Evolutionary conservation across 2,329 filamentous ascomycete species (phyloP).

Genomic region (Penicillium verrucosum): DNA sequence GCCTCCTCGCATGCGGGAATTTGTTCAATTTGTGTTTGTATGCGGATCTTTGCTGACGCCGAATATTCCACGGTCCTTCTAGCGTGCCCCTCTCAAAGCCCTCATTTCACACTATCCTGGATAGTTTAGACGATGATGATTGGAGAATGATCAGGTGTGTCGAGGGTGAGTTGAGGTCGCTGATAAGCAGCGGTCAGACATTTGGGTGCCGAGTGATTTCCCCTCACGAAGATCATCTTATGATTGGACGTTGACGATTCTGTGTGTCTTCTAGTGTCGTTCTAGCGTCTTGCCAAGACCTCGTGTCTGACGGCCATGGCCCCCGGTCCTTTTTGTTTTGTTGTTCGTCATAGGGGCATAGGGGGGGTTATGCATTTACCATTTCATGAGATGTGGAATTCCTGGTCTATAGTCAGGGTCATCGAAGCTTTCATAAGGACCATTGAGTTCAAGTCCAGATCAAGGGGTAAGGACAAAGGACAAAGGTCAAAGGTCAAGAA

Average conservation of each 20-base stretch:
- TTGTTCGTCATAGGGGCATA: not conserved
- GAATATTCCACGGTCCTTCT: constrained; percentile 25
- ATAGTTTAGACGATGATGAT: not conserved
- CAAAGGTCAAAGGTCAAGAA: not conserved
- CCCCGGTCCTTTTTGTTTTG: no score
- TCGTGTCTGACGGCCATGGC: not conserved
- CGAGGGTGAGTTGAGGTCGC: not conserved
- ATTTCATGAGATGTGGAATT: not conserved
- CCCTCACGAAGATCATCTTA: constrained; percentile 1
- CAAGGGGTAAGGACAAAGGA: no score
- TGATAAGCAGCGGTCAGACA: constrained; percentile 21
- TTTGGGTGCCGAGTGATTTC: constrained; percentile 3
- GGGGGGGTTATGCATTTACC: not conserved
- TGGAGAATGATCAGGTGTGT: not conserved
- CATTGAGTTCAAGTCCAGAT: not conserved
- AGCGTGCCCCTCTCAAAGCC: constrained; percentile 9
- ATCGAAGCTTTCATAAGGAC: not conserved
- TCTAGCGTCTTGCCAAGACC: constrained; percentile 2
- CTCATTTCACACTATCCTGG: not conserved
- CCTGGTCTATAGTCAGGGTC: not conserved
- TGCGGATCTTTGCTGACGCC: constrained; percentile 14
- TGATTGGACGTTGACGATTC: constrained; percentile 7
- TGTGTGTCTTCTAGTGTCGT: constrained; percentile 19
- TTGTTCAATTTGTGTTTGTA: constrained; percentile 16
- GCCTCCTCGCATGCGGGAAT: constrained; percentile 20